phyloP scores from a whole-genome alignment of 208 protist species.

The Novymonas esmeraldas region DNA sequence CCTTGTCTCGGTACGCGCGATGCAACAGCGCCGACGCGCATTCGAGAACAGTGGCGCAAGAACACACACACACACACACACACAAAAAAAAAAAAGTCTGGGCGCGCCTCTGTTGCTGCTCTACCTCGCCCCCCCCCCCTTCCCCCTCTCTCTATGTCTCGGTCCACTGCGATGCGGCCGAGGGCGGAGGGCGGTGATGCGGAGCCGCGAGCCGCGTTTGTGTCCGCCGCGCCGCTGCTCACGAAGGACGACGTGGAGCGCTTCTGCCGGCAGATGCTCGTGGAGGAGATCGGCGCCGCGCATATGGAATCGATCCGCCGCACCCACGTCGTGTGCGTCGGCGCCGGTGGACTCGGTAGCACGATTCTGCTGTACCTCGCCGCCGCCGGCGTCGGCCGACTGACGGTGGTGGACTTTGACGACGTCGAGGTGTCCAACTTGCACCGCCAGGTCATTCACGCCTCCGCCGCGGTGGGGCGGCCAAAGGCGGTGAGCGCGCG shows the following conservation, averaged over 20 bases:
- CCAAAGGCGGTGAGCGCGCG: conserved; percentile 88
- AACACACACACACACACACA: no score
- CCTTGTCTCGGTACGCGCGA: no score
- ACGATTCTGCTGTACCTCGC: conserved; percentile 93
- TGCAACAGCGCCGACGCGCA: no score
- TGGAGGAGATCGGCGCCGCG: conserved; percentile 79
- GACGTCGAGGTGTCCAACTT: conserved; percentile 93
- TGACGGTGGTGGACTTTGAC: conserved; percentile 94
- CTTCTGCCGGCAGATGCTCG: conserved; percentile 90
- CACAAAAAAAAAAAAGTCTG: neutral
- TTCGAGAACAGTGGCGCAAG: no score
- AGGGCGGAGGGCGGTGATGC: neutral
- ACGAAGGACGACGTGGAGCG: conserved; percentile 77
- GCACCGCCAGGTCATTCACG: conserved; percentile 95
- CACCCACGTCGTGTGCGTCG: conserved; percentile 87
- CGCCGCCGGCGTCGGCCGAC: conserved; percentile 89
- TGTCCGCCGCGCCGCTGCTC: conserved; percentile 38
- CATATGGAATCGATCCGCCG: conserved; percentile 73
- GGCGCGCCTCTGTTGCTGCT: neutral
- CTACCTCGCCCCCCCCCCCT: neutral
- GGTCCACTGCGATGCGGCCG: neutral
- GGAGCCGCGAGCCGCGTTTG: conserved; percentile 11
- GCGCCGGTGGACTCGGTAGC: conserved; percentile 94
- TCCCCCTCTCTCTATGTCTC: neutral
- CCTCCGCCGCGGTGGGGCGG: conserved; percentile 45